Conservation (phyloP, 805 yeast genomes). For the Alloascoidea africana region DNA sequence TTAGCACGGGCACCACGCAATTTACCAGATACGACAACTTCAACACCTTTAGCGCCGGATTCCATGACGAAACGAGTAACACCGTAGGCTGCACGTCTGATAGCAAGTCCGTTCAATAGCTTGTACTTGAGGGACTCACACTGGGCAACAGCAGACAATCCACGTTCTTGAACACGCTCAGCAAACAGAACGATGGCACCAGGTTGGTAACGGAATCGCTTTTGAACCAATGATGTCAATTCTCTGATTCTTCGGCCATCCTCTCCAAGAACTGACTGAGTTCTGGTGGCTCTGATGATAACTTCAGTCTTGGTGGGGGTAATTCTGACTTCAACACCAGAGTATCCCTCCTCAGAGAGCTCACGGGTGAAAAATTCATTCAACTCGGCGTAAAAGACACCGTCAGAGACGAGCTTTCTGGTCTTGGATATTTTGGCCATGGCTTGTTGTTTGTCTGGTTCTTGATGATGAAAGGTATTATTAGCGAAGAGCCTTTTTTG, state of each 20-base stretch:
- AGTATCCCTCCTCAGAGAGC: constrained; percentile 99
- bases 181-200: constrained; percentile 92
- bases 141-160: constrained; percentile 98
- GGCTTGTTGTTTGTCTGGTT: constrained; percentile 12
- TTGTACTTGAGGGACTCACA: constrained; percentile 98
- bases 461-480: no score
- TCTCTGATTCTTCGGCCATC: constrained; percentile 99
- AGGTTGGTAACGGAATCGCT: constrained; percentile 95
- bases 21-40: constrained; percentile 99
- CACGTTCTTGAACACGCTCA: constrained; percentile 99
- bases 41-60: constrained; percentile 99
- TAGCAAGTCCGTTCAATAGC: constrained; percentile 95
- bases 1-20: constrained; percentile 99
- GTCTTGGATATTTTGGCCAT: constrained; percentile 69
- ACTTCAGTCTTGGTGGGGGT: constrained; percentile 97
- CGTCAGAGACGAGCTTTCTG: constrained; percentile 99
- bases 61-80: constrained; percentile 99
- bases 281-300: constrained; percentile 97
- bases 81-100: constrained; percentile 99
- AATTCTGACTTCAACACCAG: constrained; percentile 99
- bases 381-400: constrained; percentile 99
- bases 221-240: constrained; percentile 92
- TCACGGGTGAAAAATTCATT: constrained; percentile 99
- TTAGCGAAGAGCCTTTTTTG: no score
- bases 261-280: constrained; percentile 98